Evolutionary conservation across 2,329 filamentous ascomycete genomes (phyloP).

Genomic region (Xylaria sp.): DNA sequence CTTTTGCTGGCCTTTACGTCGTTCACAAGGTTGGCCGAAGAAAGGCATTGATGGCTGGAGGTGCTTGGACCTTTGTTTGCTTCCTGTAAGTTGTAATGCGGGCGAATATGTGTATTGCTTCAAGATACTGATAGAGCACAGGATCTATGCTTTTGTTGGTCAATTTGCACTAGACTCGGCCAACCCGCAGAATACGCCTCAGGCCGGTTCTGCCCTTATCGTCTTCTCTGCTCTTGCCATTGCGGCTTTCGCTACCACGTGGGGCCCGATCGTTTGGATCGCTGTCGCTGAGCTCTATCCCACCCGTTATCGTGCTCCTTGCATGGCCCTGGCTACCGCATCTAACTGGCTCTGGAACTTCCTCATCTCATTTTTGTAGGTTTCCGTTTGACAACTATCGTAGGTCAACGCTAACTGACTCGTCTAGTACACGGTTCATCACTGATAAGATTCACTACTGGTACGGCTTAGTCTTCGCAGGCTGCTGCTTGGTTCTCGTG

Average conservation of each 20-base stretch:
- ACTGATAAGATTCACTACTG: constrained; percentile 71
- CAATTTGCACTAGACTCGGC: constrained; percentile 50
- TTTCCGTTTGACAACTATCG: not conserved
- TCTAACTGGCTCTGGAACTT: constrained; percentile 73
- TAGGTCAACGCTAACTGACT: constrained; percentile 31
- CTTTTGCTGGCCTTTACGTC: constrained; percentile 68
- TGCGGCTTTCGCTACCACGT: constrained; percentile 69
- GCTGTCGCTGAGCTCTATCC: constrained; percentile 70
- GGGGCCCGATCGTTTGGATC: constrained; percentile 73
- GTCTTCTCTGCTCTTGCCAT: constrained; percentile 74
- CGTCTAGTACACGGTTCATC: constrained; percentile 68
- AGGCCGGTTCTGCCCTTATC: constrained; percentile 65
- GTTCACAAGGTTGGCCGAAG: constrained; percentile 70
- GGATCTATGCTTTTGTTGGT: constrained; percentile 56
- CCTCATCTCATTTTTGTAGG: constrained; percentile 55
- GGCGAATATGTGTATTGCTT: not conserved
- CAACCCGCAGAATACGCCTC: constrained; percentile 52
- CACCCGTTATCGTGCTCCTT: constrained; percentile 57
- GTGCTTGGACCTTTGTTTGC: constrained; percentile 63
- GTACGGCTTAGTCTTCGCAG: constrained; percentile 75
- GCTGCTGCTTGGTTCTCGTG: constrained; percentile 67
- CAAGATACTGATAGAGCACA: constrained; percentile 22
- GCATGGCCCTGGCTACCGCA: constrained; percentile 62
- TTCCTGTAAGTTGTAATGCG: constrained; percentile 48
- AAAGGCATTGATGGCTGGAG: constrained; percentile 66